Percentiles rank a stretch among this genome's conserved stretches.
phyloP scores from a whole-genome alignment of 2,329 filamentous ascomycete species.

The Neurospora sp. region DNA sequence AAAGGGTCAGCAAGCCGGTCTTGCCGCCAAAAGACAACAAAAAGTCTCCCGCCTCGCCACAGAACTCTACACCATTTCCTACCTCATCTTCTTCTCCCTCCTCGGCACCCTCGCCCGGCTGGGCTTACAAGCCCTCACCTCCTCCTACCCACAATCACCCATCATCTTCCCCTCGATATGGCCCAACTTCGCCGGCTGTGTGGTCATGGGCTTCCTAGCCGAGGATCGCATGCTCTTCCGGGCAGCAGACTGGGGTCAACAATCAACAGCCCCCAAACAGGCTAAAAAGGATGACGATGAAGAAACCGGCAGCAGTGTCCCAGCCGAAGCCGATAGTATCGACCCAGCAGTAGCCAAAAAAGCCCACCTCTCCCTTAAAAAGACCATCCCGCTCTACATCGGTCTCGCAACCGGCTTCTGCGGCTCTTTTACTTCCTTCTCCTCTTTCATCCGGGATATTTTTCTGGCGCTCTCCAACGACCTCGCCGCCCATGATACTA shows the following conservation, averaged over 20 bases:
- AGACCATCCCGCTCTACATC: slow-evolving; percentile 80
- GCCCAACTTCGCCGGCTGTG: slow-evolving; percentile 76
- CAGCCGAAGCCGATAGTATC: background rate
- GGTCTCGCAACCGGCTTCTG: slow-evolving; percentile 61
- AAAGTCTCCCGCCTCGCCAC: slow-evolving; percentile 41
- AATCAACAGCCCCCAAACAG: slow-evolving; percentile 17
- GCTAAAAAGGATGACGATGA: slow-evolving; percentile 25
- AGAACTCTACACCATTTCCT: slow-evolving; percentile 63
- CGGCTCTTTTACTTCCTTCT: slow-evolving; percentile 73
- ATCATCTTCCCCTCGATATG: slow-evolving; percentile 68
- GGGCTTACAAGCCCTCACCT: slow-evolving; percentile 69
- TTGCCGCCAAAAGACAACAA: background rate
- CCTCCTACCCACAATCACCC: slow-evolving; percentile 66
- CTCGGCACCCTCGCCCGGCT: slow-evolving; percentile 76
- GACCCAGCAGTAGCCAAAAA: slow-evolving; percentile 41
- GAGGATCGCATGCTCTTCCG: slow-evolving; percentile 72
- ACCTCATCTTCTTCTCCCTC: slow-evolving; percentile 78
- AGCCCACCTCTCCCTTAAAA: slow-evolving; percentile 58
- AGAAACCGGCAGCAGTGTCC: slow-evolving; percentile 17
- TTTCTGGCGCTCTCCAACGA: slow-evolving; percentile 75
- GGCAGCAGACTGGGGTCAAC: slow-evolving; percentile 51
- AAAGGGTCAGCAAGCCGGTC: slow-evolving; percentile 1
- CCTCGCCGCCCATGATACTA: slow-evolving; percentile 33
- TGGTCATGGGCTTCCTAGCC: slow-evolving; percentile 76
- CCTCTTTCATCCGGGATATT: slow-evolving; percentile 69